A percentile compares a stretch with the other conserved stretches of the same genome.
These are phyloP conservation scores for Penicillium bovifimosum DNA, from an alignment of 495 filamentous ascomycete genomes.

Conservation along the genomic window DNA sequence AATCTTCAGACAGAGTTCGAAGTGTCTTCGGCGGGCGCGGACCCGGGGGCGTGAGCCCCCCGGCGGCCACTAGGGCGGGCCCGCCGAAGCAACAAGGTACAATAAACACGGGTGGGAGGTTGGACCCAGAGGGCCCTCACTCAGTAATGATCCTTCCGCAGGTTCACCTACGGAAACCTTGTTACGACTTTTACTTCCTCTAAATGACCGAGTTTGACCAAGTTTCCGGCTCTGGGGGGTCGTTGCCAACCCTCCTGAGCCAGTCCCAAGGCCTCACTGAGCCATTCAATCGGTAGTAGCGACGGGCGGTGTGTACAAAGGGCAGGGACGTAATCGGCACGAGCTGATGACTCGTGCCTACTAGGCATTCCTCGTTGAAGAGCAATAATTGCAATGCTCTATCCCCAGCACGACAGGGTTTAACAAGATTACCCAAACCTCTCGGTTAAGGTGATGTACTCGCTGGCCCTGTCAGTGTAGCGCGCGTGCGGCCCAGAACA, in stretches of 20 bases:
- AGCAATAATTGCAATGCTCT: conserved; percentile 78
- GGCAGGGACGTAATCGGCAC: conserved; percentile 63
- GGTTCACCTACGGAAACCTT: conserved; percentile 72
- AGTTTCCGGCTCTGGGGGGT: conserved; percentile 60
- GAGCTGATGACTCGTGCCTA: conserved; percentile 52
- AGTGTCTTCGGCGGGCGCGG: conserved; percentile 31
- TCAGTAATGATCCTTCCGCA: conserved; percentile 64
- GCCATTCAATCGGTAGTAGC: conserved; percentile 73
- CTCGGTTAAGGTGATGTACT: conserved; percentile 63
- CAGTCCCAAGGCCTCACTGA: conserved; percentile 68
- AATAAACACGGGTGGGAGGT: conserved; percentile 27
- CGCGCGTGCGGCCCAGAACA: conserved; percentile 68
- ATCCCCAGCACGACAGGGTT: conserved; percentile 72
- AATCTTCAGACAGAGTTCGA: conserved; percentile 23
- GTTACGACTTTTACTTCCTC: conserved; percentile 72
- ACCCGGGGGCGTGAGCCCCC: conserved; percentile 16
- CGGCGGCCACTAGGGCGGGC: conserved; percentile 17
- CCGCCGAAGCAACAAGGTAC: conserved; percentile 41
- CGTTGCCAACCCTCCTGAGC: conserved; percentile 59
- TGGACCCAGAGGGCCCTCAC: conserved; percentile 23
- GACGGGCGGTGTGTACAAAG: conserved; percentile 59
- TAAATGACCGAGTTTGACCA: conserved; percentile 70
- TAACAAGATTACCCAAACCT: conserved; percentile 72
- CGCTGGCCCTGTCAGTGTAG: conserved; percentile 51
- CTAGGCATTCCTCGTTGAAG: conserved; percentile 66